These are phyloP conservation scores for Xylariaceae sp. DNA, from an alignment of 2,329 filamentous ascomycete genomes.

Conservation along the genomic window DNA sequence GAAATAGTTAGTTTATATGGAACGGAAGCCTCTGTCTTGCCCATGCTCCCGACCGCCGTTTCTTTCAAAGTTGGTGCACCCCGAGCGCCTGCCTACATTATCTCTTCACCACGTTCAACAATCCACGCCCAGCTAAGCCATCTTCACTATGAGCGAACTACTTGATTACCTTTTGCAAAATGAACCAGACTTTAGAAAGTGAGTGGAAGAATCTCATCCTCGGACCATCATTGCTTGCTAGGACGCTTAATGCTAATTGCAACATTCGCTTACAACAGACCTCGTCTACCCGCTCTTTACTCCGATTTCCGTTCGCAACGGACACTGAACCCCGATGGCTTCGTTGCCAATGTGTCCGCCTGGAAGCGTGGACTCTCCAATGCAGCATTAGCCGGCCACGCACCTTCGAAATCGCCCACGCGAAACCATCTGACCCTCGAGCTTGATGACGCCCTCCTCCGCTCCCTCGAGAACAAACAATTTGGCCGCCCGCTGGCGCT, in stretches of 20 bases:
- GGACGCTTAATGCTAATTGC: slow-evolving; percentile 14
- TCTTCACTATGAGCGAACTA: slow-evolving; percentile 67
- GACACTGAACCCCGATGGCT: slow-evolving; percentile 83
- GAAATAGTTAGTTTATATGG: background rate
- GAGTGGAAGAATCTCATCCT: slow-evolving; percentile 21
- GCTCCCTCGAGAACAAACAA: slow-evolving; percentile 75
- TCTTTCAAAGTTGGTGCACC: background rate
- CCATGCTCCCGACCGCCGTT: background rate
- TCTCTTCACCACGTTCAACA: background rate
- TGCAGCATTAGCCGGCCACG: slow-evolving; percentile 67
- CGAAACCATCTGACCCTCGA: slow-evolving; percentile 60
- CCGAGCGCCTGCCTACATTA: background rate
- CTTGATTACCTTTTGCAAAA: slow-evolving; percentile 69
- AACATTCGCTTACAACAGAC: slow-evolving; percentile 53
- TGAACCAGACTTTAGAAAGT: slow-evolving; percentile 68
- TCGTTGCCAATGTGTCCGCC: slow-evolving; percentile 77
- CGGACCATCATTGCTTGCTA: too few relatives aligned
- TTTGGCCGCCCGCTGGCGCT: slow-evolving; percentile 84
- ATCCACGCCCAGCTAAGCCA: background rate
- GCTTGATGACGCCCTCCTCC: slow-evolving; percentile 68
- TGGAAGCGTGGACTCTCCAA: slow-evolving; percentile 79
- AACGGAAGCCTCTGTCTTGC: background rate
- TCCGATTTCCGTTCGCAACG: slow-evolving; percentile 81
- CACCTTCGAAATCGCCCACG: slow-evolving; percentile 50
- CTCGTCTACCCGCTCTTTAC: slow-evolving; percentile 84